Percentiles rank a stretch among this genome's conserved stretches.
Conservation (phyloP, 148 eudicot species). For the Nyssa sinensis region DNA sequence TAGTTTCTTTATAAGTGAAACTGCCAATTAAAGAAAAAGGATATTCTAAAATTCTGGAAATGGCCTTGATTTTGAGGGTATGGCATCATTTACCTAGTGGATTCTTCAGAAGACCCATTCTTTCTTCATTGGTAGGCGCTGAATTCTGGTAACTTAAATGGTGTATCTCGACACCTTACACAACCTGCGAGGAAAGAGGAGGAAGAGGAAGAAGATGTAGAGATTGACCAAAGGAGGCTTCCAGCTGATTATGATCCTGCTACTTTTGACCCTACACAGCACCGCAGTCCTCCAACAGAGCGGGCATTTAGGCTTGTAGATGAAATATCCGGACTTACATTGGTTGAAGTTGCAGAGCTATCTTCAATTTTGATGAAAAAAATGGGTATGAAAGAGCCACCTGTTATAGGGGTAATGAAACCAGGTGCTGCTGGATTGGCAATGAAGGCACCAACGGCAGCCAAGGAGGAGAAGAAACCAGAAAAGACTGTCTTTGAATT, state of each 20-base stretch:
- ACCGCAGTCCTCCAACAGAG: slow-evolving; percentile 78
- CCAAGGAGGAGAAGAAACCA: slow-evolving; percentile 55
- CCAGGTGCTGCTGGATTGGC: slow-evolving; percentile 68
- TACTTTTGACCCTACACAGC: slow-evolving; percentile 74
- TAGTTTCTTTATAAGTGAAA: slow-evolving; percentile 3
- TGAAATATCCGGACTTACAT: slow-evolving; percentile 66
- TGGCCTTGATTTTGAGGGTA: slow-evolving; percentile 60
- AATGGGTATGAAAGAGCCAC: slow-evolving; percentile 69
- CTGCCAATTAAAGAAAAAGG: neutral
- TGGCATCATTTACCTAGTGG: slow-evolving; percentile 49
- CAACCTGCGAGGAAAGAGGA: slow-evolving; percentile 61
- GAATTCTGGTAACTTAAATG: slow-evolving; percentile 18
- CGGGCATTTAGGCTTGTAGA: slow-evolving; percentile 86
- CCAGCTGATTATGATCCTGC: slow-evolving; percentile 89
- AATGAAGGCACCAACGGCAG: slow-evolving; percentile 38
- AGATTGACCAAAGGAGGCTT: slow-evolving; percentile 80
- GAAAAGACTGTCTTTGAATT: slow-evolving; percentile 88
- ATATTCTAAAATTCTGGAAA: slow-evolving; percentile 14
- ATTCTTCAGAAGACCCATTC: slow-evolving; percentile 32
- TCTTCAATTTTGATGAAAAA: slow-evolving; percentile 68
- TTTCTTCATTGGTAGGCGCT: slow-evolving; percentile 19
- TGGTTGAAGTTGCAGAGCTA: slow-evolving; percentile 61
- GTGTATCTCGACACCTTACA: slow-evolving; percentile 38
- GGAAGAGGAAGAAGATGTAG: slow-evolving; percentile 63
- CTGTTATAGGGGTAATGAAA: slow-evolving; percentile 75